A percentile compares a stretch with the other conserved stretches of the same genome.
Conservation (phyloP, 73 alveolate genomes). For the Diophrys appendiculata region DNA sequence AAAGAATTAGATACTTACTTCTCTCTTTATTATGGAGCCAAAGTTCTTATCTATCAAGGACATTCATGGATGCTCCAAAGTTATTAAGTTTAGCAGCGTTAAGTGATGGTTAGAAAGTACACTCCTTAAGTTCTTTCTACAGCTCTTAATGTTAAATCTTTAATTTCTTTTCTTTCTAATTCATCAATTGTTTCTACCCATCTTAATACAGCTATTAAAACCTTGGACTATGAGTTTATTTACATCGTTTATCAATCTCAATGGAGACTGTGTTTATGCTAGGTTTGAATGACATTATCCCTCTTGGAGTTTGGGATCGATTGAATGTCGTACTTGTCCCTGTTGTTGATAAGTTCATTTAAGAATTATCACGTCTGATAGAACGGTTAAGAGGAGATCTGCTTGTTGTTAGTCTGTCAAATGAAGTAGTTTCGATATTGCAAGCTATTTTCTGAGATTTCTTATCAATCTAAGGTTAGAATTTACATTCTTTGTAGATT, state of each 20-base stretch:
- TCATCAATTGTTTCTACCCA: neutral
- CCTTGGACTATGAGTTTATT: neutral
- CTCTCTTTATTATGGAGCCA: neutral
- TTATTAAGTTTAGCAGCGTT: neutral
- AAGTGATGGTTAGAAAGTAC: neutral
- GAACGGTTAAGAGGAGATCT: neutral
- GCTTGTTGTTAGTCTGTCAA: neutral
- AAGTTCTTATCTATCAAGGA: neutral
- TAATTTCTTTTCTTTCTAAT: neutral
- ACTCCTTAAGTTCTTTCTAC: neutral
- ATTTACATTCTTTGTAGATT: neutral
- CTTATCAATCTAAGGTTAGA: neutral
- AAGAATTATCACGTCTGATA: too few species aligned
- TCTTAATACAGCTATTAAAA: neutral
- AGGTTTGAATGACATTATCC: neutral
- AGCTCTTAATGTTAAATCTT: neutral
- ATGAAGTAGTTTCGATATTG: neutral
- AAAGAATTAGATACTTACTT: neutral
- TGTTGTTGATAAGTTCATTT: too few species aligned
- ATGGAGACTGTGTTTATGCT: neutral
- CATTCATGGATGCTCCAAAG: neutral
- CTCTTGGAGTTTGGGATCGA: too few species aligned
- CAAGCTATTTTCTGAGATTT: neutral
- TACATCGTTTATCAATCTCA: neutral
- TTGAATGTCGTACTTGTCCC: too few species aligned